Evolutionary conservation across 2,329 filamentous ascomycete species (phyloP).

Genomic region (Colletotrichum plurivorum): DNA sequence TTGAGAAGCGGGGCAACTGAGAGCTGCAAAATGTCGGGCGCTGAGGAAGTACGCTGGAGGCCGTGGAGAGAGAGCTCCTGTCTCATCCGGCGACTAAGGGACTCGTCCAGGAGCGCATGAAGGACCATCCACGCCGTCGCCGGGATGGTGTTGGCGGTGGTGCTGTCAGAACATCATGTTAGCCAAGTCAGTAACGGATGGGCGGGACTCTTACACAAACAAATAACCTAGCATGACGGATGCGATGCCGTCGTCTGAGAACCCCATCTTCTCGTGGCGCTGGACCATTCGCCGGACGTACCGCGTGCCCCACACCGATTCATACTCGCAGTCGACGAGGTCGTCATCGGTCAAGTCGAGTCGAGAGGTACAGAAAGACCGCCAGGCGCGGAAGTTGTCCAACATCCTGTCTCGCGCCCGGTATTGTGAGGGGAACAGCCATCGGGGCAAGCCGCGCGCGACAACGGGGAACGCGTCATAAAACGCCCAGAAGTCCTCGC

Average conservation of each 20-base stretch:
- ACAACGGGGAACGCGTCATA: conserved; percentile 32
- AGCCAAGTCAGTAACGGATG: neutral
- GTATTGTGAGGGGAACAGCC: conserved; percentile 29
- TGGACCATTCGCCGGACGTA: conserved; percentile 33
- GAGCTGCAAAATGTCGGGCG: neutral
- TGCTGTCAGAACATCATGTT: neutral
- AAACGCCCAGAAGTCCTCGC: conserved; percentile 32
- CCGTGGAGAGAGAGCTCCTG: conserved; percentile 1
- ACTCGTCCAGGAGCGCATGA: conserved; percentile 13
- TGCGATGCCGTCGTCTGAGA: conserved; percentile 24
- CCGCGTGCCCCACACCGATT: conserved; percentile 27
- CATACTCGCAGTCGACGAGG: neutral
- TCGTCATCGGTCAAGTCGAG: conserved; percentile 4
- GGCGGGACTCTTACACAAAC: conserved; percentile 22
- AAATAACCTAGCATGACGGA: conserved; percentile 28
- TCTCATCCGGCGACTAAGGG: conserved; percentile 14
- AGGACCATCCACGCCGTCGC: conserved; percentile 30
- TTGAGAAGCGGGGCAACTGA: conserved; percentile 23
- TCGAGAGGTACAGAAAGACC: neutral
- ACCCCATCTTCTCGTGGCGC: conserved; percentile 26
- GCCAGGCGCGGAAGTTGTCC: conserved; percentile 17
- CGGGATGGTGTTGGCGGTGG: conserved; percentile 30
- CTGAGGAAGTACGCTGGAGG: neutral
- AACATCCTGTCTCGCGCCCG: conserved; percentile 21
- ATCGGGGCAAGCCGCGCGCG: conserved; percentile 21